Conservation (phyloP, 192 early-diverging fungal species). For the Coemansia sp. region DNA sequence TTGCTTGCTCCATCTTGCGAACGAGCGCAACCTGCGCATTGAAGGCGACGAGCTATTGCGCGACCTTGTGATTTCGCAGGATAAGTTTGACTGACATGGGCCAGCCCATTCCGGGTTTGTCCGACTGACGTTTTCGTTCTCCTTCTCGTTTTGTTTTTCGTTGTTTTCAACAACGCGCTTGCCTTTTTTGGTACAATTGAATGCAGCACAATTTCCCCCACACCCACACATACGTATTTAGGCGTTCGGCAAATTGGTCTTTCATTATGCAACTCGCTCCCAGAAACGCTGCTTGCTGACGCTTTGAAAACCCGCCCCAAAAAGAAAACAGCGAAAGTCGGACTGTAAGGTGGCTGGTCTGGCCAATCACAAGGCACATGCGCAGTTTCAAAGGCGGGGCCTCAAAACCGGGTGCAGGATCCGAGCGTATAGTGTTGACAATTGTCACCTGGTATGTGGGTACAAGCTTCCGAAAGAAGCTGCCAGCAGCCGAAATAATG, state of each 20-base stretch:
- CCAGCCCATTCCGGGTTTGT: background rate
- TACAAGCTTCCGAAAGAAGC: background rate
- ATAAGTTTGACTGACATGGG: conserved; percentile 40
- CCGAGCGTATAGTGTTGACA: conserved; percentile 13
- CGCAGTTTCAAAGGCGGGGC: too few species aligned
- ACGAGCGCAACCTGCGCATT: conserved; percentile 82
- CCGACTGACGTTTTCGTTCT: background rate
- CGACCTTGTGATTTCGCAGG: conserved; percentile 55
- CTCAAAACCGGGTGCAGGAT: conserved; percentile 6
- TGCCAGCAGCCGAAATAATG: background rate
- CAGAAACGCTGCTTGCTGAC: background rate
- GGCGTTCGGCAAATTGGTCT: background rate
- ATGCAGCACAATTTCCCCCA: background rate
- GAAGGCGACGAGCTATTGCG: conserved; percentile 51
- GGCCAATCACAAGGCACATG: too few species aligned
- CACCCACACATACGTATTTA: background rate
- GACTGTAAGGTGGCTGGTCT: too few species aligned
- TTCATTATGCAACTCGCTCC: background rate
- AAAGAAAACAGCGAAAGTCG: background rate
- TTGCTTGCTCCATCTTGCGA: conserved; percentile 92
- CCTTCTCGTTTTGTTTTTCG: conserved; percentile 3
- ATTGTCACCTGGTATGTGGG: conserved; percentile 31
- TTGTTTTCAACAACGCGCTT: background rate
- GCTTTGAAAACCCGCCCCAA: background rate
- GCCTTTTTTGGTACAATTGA: background rate